These are phyloP conservation scores for Hypoxylon sp. DNA, from an alignment of 2,329 filamentous ascomycete genomes.

Conservation along the genomic window DNA sequence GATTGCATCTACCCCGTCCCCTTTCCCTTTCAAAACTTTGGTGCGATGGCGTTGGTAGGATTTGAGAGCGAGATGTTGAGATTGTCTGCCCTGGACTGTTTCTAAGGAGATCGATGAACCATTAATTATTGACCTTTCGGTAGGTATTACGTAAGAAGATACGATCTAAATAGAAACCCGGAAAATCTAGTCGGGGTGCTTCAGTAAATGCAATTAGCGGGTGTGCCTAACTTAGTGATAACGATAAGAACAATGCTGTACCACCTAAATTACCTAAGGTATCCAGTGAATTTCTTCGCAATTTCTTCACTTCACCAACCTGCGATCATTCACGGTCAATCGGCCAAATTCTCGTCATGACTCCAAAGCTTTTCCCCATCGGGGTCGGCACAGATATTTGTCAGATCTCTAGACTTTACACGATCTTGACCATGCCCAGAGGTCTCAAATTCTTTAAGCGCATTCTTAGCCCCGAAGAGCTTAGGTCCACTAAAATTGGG, in stretches of 20 bases:
- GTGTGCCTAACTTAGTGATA: not conserved
- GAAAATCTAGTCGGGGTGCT: too few species aligned
- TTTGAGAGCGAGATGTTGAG: conserved; percentile 7
- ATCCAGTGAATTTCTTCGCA: not conserved
- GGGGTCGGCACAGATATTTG: conserved; percentile 85
- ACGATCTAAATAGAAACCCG: too few species aligned
- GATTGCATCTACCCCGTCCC: conserved; percentile 2
- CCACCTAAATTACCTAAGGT: not conserved
- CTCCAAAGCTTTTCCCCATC: conserved; percentile 71
- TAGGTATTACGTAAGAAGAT: not conserved
- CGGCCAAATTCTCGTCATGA: conserved; percentile 16
- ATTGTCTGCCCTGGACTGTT: not conserved
- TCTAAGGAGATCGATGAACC: not conserved
- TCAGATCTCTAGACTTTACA: conserved; percentile 73
- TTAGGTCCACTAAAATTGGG: conserved; percentile 28
- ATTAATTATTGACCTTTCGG: not conserved
- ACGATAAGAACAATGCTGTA: conserved; percentile 11
- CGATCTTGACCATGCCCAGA: conserved; percentile 64
- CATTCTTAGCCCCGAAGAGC: conserved; percentile 62
- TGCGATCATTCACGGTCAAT: not conserved
- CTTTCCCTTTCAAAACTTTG: conserved; percentile 6
- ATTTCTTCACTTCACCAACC: not conserved
- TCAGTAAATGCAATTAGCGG: too few species aligned
- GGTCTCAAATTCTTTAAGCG: conserved; percentile 62
- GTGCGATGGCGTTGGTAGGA: conserved; percentile 25